Percentiles rank a stretch among this genome's conserved stretches.
Evolutionary conservation across 352 stramenopile genomes (phyloP).

Genomic region (Phytophthora vignae): DNA sequence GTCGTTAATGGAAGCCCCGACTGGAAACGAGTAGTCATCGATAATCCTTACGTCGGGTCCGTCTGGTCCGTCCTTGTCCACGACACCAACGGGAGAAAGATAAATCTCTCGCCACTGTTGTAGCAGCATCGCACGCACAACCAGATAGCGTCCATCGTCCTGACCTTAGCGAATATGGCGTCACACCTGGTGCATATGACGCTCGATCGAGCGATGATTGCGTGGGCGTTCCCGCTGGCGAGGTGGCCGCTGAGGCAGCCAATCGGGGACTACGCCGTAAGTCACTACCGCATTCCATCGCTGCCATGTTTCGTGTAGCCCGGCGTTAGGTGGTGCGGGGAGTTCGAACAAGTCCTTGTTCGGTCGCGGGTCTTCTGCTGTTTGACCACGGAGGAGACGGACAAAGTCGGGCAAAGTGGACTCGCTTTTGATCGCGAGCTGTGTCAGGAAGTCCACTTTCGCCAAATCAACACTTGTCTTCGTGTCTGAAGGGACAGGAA

Average conservation of each 20-base stretch:
- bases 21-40: background rate
- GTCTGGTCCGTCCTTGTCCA: background rate
- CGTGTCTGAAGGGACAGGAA: too few relatives aligned
- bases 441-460: too few relatives aligned
- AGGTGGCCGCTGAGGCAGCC: background rate
- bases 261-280: too few relatives aligned
- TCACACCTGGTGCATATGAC: background rate
- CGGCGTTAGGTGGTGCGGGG: too few relatives aligned
- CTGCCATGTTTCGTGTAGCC: too few relatives aligned
- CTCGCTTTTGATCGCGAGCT: too few relatives aligned
- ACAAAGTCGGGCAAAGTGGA: too few relatives aligned
- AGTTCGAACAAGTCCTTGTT: too few relatives aligned
- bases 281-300: too few relatives aligned
- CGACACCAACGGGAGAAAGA: background rate
- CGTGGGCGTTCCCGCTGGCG: background rate
- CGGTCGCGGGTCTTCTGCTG: too few relatives aligned
- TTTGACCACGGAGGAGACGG: too few relatives aligned
- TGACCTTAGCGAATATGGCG: background rate
- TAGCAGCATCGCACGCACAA: background rate
- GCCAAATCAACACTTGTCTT: too few relatives aligned
- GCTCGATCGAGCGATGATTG: background rate
- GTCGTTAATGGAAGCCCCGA: conserved; percentile 7
- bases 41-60: background rate
- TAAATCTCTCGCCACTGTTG: background rate
- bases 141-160: background rate